Evolutionary conservation across 495 filamentous ascomycete species (phyloP).

Genomic region (Neurospora sp.): DNA sequence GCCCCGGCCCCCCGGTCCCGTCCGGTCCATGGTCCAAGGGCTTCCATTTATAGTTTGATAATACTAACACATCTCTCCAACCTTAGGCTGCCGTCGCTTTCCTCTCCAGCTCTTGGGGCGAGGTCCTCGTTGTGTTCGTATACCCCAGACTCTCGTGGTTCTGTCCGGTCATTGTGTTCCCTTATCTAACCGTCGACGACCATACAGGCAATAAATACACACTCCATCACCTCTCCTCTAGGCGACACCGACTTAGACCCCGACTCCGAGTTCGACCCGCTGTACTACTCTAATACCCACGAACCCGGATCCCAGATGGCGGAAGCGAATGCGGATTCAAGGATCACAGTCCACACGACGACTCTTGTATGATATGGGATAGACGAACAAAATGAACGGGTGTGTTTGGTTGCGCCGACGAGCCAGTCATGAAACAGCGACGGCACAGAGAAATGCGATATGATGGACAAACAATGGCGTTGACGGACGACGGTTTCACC

Average conservation of each 20-base stretch:
- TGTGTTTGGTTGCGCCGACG: not conserved
- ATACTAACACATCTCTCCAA: slow-evolving; percentile 13
- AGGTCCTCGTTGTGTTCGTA: slow-evolving; percentile 26
- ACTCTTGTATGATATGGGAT: not conserved
- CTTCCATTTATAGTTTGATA: not conserved
- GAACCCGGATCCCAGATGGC: not conserved
- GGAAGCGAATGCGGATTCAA: not conserved
- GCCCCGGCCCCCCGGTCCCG: not conserved
- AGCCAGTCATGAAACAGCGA: not conserved
- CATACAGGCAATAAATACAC: not conserved
- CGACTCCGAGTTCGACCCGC: not conserved
- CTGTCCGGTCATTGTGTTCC: not conserved
- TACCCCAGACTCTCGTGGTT: not conserved
- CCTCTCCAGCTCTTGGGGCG: slow-evolving; percentile 62
- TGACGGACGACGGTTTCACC: not conserved
- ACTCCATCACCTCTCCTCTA: not conserved
- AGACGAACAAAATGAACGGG: not conserved
- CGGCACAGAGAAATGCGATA: not conserved
- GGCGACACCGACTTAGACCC: not conserved
- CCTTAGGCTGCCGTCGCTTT: slow-evolving; percentile 59
- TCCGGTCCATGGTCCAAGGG: not conserved
- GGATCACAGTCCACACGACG: not conserved
- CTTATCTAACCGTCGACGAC: not conserved
- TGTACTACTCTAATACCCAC: not conserved
- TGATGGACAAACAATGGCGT: not conserved